Conservation (phyloP, 176 grass and related monocot species). For the Urochloa ruziziensis region DNA sequence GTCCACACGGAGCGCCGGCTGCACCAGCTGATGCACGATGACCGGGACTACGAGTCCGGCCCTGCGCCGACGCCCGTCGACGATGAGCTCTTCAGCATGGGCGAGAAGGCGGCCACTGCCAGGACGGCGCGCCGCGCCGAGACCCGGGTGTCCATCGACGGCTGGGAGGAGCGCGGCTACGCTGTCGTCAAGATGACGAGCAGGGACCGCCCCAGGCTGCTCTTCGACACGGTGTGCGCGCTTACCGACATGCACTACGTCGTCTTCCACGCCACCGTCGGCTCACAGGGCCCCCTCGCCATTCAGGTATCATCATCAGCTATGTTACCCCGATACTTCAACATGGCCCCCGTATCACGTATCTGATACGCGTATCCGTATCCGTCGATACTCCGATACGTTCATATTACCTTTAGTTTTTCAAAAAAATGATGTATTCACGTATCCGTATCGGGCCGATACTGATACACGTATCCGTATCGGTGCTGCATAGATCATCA, state of each 20-base stretch:
- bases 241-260: slow-evolving; percentile 84
- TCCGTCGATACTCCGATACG: too few species aligned
- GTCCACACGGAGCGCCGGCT: slow-evolving; percentile 66
- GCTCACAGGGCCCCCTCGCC: slow-evolving; percentile 58
- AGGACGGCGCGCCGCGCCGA: background rate
- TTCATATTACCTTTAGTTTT: too few species aligned
- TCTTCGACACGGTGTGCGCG: slow-evolving; percentile 78
- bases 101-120: slow-evolving; percentile 8
- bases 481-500: too few species aligned
- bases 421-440: too few species aligned
- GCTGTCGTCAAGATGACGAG: slow-evolving; percentile 72
- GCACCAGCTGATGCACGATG: slow-evolving; percentile 79
- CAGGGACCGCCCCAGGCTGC: slow-evolving; percentile 59
- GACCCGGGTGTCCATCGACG: slow-evolving; percentile 56
- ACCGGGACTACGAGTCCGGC: slow-evolving; percentile 55
- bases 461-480: too few species aligned
- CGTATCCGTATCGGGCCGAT: too few species aligned
- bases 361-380: too few species aligned
- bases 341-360: too few species aligned
- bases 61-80: slow-evolving; percentile 46
- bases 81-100: slow-evolving; percentile 39
- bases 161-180: slow-evolving; percentile 69
- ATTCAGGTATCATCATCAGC: slow-evolving; percentile 72
- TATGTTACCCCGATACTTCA: too few species aligned
- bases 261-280: slow-evolving; percentile 67